phyloP scores from a whole-genome alignment of 495 filamentous ascomycete species.

The Corynascus novoguineensis region DNA sequence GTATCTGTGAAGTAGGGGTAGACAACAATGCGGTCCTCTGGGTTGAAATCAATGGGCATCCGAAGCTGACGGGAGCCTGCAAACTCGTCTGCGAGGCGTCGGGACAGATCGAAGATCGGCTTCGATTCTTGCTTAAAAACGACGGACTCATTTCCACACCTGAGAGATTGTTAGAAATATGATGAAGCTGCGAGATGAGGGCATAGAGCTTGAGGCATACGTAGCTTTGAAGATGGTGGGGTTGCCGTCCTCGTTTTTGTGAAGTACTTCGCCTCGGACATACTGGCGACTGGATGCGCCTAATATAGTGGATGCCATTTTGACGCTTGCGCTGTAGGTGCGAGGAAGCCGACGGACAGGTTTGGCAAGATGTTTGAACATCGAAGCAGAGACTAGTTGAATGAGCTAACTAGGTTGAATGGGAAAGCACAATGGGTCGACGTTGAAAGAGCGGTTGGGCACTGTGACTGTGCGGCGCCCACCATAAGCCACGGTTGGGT shows the following conservation, averaged over 20 bases:
- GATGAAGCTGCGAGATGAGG: background rate
- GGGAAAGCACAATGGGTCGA: no score
- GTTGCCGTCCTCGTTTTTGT: background rate
- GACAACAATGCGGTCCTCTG: background rate
- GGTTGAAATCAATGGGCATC: background rate
- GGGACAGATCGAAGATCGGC: background rate
- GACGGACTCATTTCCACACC: constrained; percentile 1
- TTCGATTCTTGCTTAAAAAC: background rate
- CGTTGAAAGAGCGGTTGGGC: no score
- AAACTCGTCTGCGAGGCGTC: background rate
- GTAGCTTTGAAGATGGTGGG: background rate
- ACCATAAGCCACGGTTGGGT: no score
- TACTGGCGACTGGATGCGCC: constrained; percentile 1
- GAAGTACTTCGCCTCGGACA: background rate
- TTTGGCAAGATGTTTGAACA: no score
- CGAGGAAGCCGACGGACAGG: no score
- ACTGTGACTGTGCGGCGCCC: no score
- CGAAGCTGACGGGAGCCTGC: constrained; percentile 5
- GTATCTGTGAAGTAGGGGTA: constrained; percentile 3
- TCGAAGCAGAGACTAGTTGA: no score
- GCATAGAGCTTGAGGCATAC: background rate
- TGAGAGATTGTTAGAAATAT: background rate
- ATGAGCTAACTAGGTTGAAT: no score
- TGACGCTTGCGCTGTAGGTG: no score
- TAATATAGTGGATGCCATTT: constrained; percentile 1